phyloP scores from a whole-genome alignment of 352 stramenopile genomes.

The Peronospora destructor region DNA sequence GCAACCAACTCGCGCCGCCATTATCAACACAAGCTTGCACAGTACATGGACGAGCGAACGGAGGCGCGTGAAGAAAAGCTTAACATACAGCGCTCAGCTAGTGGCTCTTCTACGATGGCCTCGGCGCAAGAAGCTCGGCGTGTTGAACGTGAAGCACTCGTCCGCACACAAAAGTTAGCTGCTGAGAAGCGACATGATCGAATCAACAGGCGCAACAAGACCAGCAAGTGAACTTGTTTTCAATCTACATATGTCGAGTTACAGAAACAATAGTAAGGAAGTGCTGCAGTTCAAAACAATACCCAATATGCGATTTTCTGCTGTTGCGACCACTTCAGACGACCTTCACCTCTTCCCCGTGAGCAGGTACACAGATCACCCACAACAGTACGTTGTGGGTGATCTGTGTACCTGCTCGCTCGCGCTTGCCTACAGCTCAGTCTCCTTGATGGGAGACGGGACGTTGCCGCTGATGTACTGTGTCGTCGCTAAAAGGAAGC shows the following conservation, averaged over 20 bases:
- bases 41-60: constrained; percentile 65
- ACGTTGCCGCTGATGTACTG: constrained; percentile 26
- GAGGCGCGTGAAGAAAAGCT: constrained; percentile 65
- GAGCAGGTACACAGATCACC: no score
- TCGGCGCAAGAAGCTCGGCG: constrained; percentile 44
- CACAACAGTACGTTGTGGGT: constrained; percentile 12
- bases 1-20: constrained; percentile 51
- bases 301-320: constrained; percentile 9
- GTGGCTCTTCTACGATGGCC: constrained; percentile 21
- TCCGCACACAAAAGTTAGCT: constrained; percentile 53
- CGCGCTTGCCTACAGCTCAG: constrained; percentile 46
- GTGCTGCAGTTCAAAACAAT: constrained; percentile 11
- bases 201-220: constrained; percentile 67
- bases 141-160: constrained; percentile 57
- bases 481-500: constrained; percentile 43
- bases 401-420: constrained; percentile 7
- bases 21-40: constrained; percentile 70
- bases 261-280: constrained; percentile 3
- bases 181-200: constrained; percentile 74
- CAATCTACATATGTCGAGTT: background rate
- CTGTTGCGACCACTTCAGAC: background rate
- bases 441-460: constrained; percentile 52
- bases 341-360: background rate
- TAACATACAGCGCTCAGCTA: constrained; percentile 44
- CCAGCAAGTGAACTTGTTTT: constrained; percentile 20